Evolutionary conservation across 1,139 yeast species (phyloP).

Genomic region (Saccharomyces hybrid): DNA sequence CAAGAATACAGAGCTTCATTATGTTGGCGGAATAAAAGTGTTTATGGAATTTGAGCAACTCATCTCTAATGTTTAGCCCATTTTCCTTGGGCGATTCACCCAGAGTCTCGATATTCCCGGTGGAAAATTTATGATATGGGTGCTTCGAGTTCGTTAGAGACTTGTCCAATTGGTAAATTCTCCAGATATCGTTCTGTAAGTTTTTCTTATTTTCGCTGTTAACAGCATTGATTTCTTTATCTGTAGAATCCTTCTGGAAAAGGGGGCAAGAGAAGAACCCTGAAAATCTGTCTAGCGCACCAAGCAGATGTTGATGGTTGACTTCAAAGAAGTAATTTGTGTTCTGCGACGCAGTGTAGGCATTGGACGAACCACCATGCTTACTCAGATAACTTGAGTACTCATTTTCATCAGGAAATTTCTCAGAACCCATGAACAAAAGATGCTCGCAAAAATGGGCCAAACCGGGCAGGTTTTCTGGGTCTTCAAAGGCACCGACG

Average conservation of each 20-base stretch:
- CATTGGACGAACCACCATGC: conserved; percentile 64
- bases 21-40: conserved; percentile 61
- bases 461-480: conserved; percentile 65
- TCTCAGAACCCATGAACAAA: conserved; percentile 92
- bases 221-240: conserved; percentile 88
- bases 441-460: conserved; percentile 98
- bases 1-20: conserved; percentile 81
- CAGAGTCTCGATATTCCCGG: conserved; percentile 61
- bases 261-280: conserved; percentile 87
- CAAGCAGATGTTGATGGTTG: conserved; percentile 65
- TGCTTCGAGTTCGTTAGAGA: conserved; percentile 62
- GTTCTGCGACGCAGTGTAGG: conserved; percentile 82
- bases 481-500: conserved; percentile 85
- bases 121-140: conserved; percentile 69
- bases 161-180: conserved; percentile 78
- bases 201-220: conserved; percentile 95
- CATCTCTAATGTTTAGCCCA: conserved; percentile 59
- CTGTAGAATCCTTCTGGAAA: conserved; percentile 74
- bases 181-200: conserved; percentile 83
- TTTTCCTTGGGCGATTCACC: conserved; percentile 45
- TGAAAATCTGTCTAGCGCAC: conserved; percentile 86
- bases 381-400: conserved; percentile 70
- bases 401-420: conserved; percentile 87
- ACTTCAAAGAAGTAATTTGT: conserved; percentile 90
- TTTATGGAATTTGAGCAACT: conserved; percentile 54